These are phyloP conservation scores for Diaporthe sp. DNA, from an alignment of 2,329 filamentous ascomycete species.

Conservation along the genomic window DNA sequence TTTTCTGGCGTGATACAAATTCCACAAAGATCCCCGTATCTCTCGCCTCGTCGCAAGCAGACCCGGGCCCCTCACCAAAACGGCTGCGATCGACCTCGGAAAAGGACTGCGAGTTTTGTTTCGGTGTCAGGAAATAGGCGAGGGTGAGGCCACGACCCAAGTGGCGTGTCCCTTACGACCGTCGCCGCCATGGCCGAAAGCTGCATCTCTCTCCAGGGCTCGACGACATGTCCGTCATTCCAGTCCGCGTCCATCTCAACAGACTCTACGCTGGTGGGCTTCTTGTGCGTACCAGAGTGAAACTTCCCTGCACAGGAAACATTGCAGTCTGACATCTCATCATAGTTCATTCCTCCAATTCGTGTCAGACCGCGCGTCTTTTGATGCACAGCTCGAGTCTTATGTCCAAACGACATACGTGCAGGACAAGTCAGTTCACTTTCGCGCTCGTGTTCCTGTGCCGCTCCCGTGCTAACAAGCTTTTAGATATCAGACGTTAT, in stretches of 20 bases:
- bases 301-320: too few relatives aligned
- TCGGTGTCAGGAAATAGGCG: constrained; percentile 21
- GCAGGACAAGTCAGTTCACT: constrained; percentile 74
- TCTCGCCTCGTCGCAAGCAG: not conserved
- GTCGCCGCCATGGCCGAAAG: constrained; percentile 44
- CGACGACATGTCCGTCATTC: constrained; percentile 72
- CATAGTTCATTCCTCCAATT: constrained; percentile 87
- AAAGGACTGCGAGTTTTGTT: not conserved
- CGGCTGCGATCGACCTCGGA: not conserved
- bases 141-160: constrained; percentile 23
- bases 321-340: constrained; percentile 27
- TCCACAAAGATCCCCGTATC: not conserved
- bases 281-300: constrained; percentile 63
- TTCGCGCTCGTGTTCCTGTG: constrained; percentile 4
- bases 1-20: constrained; percentile 32
- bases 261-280: constrained; percentile 58
- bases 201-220: constrained; percentile 67
- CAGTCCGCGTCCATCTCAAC: constrained; percentile 71
- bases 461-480: constrained; percentile 33
- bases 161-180: constrained; percentile 35
- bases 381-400: constrained; percentile 78
- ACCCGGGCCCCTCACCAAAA: not conserved
- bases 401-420: constrained; percentile 84
- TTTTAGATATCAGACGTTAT: constrained; percentile 79
- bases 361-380: constrained; percentile 80